Evolutionary conservation across 257 asterid species (phyloP).

Genomic region (Buddleja alternifolia): DNA sequence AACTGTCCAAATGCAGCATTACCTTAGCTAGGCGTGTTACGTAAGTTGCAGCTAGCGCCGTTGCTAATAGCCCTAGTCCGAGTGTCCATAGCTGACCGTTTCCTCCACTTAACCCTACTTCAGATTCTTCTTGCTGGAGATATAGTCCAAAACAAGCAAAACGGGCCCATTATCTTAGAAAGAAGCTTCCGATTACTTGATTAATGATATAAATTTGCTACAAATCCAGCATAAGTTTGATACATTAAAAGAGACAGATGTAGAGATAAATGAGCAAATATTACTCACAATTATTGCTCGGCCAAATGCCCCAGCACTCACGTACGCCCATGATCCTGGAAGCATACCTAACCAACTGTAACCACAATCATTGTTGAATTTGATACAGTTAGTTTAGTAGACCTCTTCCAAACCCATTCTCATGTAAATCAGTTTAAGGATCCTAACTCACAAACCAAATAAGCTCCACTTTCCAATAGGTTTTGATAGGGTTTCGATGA

Average conservation of each 20-base stretch:
- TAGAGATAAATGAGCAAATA: conserved; percentile 6
- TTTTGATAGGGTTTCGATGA: too few relatives aligned
- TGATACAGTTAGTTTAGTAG: too few relatives aligned
- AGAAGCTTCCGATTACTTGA: neutral
- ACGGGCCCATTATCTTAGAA: neutral
- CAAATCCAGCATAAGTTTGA: neutral
- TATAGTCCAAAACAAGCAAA: conserved; percentile 11
- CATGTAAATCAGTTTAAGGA: too few relatives aligned
- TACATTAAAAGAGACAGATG: too few relatives aligned
- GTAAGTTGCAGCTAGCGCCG: conserved; percentile 85
- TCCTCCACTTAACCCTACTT: conserved; percentile 63
- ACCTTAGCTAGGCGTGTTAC: conserved; percentile 94
- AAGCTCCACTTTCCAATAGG: too few relatives aligned
- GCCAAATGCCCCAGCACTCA: conserved; percentile 98
- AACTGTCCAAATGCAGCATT: neutral
- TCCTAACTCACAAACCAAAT: too few relatives aligned
- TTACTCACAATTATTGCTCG: conserved; percentile 93
- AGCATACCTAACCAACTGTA: conserved; percentile 99
- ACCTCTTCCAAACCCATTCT: too few relatives aligned
- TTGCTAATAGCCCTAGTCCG: conserved; percentile 77
- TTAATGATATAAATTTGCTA: neutral
- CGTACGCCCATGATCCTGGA: conserved; percentile 98
- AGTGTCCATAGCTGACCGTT: conserved; percentile 77
- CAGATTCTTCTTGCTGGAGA: conserved; percentile 86
- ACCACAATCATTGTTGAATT: conserved; percentile 15